Conservation (phyloP, 768 basidiomycete genomes). For the Xerocomellus amylosporus region DNA sequence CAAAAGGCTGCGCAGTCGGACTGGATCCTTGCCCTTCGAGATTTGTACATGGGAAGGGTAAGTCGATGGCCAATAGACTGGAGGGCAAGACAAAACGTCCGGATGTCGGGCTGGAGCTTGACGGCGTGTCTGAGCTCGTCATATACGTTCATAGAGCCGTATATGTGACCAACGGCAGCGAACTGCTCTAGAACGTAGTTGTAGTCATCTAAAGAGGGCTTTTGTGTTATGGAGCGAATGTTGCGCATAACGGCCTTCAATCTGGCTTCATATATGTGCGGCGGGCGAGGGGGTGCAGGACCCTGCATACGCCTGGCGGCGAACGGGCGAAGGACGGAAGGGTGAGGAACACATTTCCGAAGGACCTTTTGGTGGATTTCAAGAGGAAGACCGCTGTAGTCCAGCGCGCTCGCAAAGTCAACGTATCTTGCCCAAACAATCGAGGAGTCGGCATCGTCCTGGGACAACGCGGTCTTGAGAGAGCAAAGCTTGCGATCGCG, state of each 20-base stretch:
- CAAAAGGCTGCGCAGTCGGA: slow-evolving; percentile 47
- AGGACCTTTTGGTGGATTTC: slow-evolving; percentile 69
- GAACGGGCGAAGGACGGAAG: slow-evolving; percentile 42
- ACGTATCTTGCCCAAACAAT: slow-evolving; percentile 66
- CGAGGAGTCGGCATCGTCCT: slow-evolving; percentile 37
- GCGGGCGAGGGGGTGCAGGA: slow-evolving; percentile 34
- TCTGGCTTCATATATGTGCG: slow-evolving; percentile 63
- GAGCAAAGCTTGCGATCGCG: slow-evolving; percentile 28
- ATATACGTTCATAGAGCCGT: slow-evolving; percentile 59
- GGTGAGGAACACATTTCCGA: slow-evolving; percentile 57
- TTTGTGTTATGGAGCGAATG: slow-evolving; percentile 52
- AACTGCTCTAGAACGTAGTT: slow-evolving; percentile 74
- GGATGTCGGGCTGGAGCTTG: slow-evolving; percentile 47
- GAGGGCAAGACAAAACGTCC: slow-evolving; percentile 62
- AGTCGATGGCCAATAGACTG: slow-evolving; percentile 70
- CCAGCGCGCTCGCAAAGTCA: slow-evolving; percentile 50
- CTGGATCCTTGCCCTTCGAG: slow-evolving; percentile 35
- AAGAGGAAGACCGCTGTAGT: slow-evolving; percentile 52
- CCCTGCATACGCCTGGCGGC: slow-evolving; percentile 41
- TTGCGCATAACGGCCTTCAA: slow-evolving; percentile 67
- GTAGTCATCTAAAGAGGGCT: slow-evolving; percentile 58
- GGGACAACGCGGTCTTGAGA: slow-evolving; percentile 31
- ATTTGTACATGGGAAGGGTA: slow-evolving; percentile 50
- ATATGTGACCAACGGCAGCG: slow-evolving; percentile 68
- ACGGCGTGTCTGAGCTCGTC: slow-evolving; percentile 46